Evolutionary conservation across 495 filamentous ascomycete genomes (phyloP), one percentile per base, ranked within the genome.

Genomic region (Trichoderma reesei): DNA sequence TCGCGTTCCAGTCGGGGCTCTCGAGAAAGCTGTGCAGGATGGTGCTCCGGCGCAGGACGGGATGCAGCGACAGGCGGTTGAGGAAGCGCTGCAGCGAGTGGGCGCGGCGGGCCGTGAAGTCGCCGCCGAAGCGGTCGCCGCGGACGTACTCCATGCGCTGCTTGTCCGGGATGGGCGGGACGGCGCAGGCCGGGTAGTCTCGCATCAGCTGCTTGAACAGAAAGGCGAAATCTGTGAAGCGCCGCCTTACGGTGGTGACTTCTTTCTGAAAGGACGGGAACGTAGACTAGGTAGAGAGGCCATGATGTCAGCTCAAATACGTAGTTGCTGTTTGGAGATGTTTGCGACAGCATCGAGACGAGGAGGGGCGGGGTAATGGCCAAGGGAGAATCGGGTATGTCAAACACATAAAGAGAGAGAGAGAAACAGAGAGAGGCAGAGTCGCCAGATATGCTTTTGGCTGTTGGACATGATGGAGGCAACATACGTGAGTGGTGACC

Each of bases 121-220:
- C 95, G 16, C 88, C 74, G 2, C 92, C 91, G 74, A 98, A 98
- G 46, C 94, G 87, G 75, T 98, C 92, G 62, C 95, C 95, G 61
- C 91, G 88, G 41, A 97, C 95, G 70, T 97, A 96, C 70, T 94
- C 90, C 90, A 98, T 94, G 73, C 96, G 96, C 81, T 98, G 92
- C 77, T 98, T 98, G 74, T 98, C 94, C 56, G 94, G 94, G 65
- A 98, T 80, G 59, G 94, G 94, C 44, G 94, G 94, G 13, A 98
- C 92, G 48, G 94, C 95, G 77, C 86, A 91, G 72, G 88, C 88
- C 39, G 91, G 91, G 70, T 91, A 98, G 70, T 97, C 90, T 68
- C 85, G 85, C 63, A 80, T 86, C 46, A 98, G 85, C 37, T 85
- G 86, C 74, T 96, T 98, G 81, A 90, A 96, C 63, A 98, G 86